These are phyloP conservation scores for Cephalotrichum gorgonifer DNA, from an alignment of 2,329 filamentous ascomycete species.

Conservation along the genomic window DNA sequence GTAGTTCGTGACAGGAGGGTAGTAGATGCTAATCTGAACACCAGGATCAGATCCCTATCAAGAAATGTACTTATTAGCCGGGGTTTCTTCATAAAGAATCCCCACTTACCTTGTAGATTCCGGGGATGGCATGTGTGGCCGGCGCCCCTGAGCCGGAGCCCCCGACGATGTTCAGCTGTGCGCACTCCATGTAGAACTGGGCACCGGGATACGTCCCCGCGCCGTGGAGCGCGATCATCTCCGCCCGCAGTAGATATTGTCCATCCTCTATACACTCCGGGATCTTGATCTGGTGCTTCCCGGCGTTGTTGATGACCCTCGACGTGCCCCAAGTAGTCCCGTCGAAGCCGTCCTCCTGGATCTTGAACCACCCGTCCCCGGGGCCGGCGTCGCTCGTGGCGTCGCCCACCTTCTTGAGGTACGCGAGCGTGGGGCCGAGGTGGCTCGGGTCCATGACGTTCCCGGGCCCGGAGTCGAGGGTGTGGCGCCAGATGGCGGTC, in stretches of 20 bases:
- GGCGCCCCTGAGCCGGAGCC: constrained; percentile 16
- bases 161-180: constrained; percentile 25
- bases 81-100: not conserved
- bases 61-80: not conserved
- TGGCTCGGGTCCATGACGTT: constrained; percentile 47
- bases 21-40: constrained; percentile 16
- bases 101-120: constrained; percentile 12
- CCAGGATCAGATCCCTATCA: constrained; percentile 14
- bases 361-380: constrained; percentile 32
- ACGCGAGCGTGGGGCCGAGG: constrained; percentile 42
- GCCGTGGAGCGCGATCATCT: constrained; percentile 47
- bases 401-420: constrained; percentile 42
- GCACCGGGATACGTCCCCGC: constrained; percentile 31
- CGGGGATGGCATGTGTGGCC: constrained; percentile 16
- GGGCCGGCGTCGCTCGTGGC: constrained; percentile 29
- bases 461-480: constrained; percentile 30
- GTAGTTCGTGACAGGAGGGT: constrained; percentile 14
- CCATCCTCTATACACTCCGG: constrained; percentile 41
- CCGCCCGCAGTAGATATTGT: constrained; percentile 48
- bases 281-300: constrained; percentile 38
- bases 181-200: constrained; percentile 34
- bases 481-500: constrained; percentile 45
- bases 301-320: constrained; percentile 32
- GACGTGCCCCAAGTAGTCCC: constrained; percentile 30
- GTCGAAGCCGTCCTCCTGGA: constrained; percentile 27